These are phyloP conservation scores for Symbiodinium natans DNA, from an alignment of 73 alveolate species.

Conservation along the genomic window DNA sequence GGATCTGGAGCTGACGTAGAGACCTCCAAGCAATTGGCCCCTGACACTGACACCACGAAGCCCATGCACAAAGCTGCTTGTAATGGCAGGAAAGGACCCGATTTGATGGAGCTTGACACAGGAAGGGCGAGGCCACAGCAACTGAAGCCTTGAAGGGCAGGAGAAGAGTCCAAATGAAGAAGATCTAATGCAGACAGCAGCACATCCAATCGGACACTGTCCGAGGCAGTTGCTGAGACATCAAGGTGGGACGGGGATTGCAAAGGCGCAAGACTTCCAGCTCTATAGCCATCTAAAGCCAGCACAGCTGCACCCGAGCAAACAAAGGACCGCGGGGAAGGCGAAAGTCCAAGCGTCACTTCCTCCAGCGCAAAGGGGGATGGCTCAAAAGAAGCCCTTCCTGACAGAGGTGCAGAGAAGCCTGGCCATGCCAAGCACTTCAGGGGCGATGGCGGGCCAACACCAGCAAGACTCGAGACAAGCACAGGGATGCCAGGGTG, in stretches of 20 bases:
- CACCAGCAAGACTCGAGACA: background rate
- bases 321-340: background rate
- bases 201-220: background rate
- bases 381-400: background rate
- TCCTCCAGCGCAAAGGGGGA: background rate
- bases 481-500: background rate
- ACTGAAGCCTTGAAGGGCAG: background rate
- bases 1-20: background rate
- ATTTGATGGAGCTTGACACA: background rate
- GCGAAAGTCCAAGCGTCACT: background rate
- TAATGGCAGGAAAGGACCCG: background rate
- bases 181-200: background rate
- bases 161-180: slow-evolving; percentile 9
- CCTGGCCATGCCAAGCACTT: background rate
- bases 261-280: background rate
- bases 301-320: background rate
- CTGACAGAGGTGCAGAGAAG: background rate
- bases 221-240: background rate
- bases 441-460: background rate
- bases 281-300: background rate
- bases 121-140: background rate
- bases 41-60: background rate
- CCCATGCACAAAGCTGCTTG: background rate
- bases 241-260: background rate
- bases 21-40: background rate